Base-by-base conservation (phyloP, 1,284 basidiomycete genomes). In the Serendipita sp. region DNA sequence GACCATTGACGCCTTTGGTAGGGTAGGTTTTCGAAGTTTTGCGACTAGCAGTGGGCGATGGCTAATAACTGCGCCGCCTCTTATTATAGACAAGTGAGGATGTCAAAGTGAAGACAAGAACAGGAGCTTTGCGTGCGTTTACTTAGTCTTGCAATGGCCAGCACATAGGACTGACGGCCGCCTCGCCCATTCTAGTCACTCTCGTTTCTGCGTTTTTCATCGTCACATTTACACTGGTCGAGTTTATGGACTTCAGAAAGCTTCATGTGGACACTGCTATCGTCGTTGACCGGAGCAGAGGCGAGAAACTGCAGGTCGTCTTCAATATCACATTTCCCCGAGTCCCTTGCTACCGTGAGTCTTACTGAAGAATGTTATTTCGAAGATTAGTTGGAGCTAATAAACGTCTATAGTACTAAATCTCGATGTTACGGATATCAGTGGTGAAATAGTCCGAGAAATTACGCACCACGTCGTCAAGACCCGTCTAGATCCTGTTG, bases 361-460 rank as follows among this genome's bases (percentile, higher is more conserved):
- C 26, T 32, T 38, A 43, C 43, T 30, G 49, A 45, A 34, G 60
- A 32, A 38, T 32, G 26, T 47, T 30, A 43, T 47, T 26, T 34
- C 60, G n/a, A n/a, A 4, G n/a, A 62, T 17, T 42, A 15, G 34
- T 42, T 15, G 42, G 47, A 64, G 45, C 62, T 65, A 13, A n/a
- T 45, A 29, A 47, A 38, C 42, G 6, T 41, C 41, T 26, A 8
- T 69, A 96, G 93, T 97, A 55, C 80, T 97, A 60, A 93, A 91
- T 71, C 75, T 99, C 62, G 96, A 99, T 73, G 85, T 99, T 62
- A 96, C 97, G 90, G 96, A 99, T 72, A 96, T 99, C 66, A 92
- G 89, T 64, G 96, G 96, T 32, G 95, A 98, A 76, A 85, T 88
- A 50, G 93, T 96, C 72, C 81, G 87, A 65, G 93, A 96, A 69